Conservation (phyloP, 2,329 filamentous ascomycete genomes). For the Sporothrix phasma region DNA sequence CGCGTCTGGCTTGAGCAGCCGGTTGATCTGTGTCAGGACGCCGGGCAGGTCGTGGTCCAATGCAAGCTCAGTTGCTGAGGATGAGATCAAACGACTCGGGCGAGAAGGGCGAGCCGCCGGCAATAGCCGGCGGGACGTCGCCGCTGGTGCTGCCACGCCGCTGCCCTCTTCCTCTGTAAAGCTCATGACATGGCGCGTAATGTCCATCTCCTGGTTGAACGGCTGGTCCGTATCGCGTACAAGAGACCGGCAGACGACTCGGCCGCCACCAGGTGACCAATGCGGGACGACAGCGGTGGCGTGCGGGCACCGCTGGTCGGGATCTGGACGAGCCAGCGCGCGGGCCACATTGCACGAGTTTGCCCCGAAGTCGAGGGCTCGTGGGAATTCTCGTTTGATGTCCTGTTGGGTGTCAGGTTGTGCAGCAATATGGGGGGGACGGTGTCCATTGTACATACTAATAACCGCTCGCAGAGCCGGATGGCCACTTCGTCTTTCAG, state of each 20-base stretch:
- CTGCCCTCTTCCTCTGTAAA: conserved; percentile 44
- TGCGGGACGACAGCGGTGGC: conserved; percentile 58
- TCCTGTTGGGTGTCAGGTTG: conserved; percentile 45
- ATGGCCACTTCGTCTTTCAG: conserved; percentile 84
- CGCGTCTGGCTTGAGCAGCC: conserved; percentile 75
- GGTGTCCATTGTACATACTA: conserved; percentile 38
- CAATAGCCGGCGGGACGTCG: neutral
- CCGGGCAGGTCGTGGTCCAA: conserved; percentile 93
- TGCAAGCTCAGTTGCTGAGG: conserved; percentile 82
- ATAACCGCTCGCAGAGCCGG: conserved; percentile 72
- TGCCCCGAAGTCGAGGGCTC: conserved; percentile 83
- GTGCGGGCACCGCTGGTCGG: conserved; percentile 51
- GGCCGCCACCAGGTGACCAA: conserved; percentile 66
- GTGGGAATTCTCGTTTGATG: conserved; percentile 78
- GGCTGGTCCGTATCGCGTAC: conserved; percentile 63
- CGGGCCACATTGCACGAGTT: conserved; percentile 92
- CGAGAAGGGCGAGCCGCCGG: conserved; percentile 34
- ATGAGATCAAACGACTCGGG: conserved; percentile 78
- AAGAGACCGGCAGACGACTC: conserved; percentile 73
- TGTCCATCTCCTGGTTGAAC: conserved; percentile 64
- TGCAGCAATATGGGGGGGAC: neutral
- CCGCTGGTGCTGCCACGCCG: neutral
- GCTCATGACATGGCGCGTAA: conserved; percentile 65
- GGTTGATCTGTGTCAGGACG: conserved; percentile 74
- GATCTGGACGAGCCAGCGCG: conserved; percentile 62